These are phyloP conservation scores for Globisporangium cystogenes DNA, from an alignment of 352 stramenopile species.

Conservation along the genomic window DNA sequence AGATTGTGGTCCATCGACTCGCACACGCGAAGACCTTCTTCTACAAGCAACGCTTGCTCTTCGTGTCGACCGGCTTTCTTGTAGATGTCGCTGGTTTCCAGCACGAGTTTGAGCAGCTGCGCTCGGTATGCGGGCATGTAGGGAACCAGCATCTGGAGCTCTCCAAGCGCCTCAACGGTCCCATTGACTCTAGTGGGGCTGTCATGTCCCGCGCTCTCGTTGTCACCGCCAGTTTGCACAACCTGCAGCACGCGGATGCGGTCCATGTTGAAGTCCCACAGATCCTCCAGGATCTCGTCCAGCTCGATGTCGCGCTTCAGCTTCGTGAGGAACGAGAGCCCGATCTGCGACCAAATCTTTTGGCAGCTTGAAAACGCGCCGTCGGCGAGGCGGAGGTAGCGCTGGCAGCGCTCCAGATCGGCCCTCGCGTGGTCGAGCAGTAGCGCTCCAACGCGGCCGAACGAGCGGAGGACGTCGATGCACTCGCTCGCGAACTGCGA, in stretches of 20 bases:
- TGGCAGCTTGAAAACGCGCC: slow-evolving; percentile 41
- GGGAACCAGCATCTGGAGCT: slow-evolving; percentile 68
- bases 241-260: slow-evolving; percentile 49
- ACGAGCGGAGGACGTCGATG: slow-evolving; percentile 68
- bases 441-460: slow-evolving; percentile 56
- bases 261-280: slow-evolving; percentile 78
- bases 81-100: slow-evolving; percentile 46
- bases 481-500: slow-evolving; percentile 50
- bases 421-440: slow-evolving; percentile 45
- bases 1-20: slow-evolving; percentile 37
- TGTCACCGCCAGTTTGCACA: slow-evolving; percentile 11
- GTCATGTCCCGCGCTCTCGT: not conserved
- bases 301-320: slow-evolving; percentile 59
- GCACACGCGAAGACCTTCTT: slow-evolving; percentile 55
- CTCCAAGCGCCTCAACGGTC: slow-evolving; percentile 49
- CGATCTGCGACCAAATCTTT: slow-evolving; percentile 58
- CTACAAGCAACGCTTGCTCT: slow-evolving; percentile 36
- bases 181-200: slow-evolving; percentile 4
- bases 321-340: slow-evolving; percentile 57
- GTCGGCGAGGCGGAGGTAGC: slow-evolving; percentile 51
- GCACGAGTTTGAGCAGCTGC: slow-evolving; percentile 42
- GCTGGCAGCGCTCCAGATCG: slow-evolving; percentile 41
- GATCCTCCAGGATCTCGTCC: slow-evolving; percentile 68
- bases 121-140: slow-evolving; percentile 45
- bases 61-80: slow-evolving; percentile 22